Base-by-base conservation (phyloP, 768 basidiomycete genomes). In the Pleurotus platypus region DNA sequence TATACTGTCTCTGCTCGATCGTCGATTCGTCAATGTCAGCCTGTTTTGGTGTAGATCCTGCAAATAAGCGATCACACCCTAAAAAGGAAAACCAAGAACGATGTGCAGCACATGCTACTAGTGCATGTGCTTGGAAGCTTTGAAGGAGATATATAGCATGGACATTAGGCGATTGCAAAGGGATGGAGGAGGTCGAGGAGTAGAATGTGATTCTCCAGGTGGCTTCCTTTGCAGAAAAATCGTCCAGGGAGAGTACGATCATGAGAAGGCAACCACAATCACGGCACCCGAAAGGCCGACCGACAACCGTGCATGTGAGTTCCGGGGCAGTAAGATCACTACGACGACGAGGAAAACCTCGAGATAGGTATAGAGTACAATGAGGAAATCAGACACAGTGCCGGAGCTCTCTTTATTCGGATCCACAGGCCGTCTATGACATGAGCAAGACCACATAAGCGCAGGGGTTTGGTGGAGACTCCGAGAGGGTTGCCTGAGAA, bases 101-200 rank as follows among this genome's bases (percentile, higher is more conserved):
- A 37, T 42, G 12, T 15, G 37, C 37, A 37, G 51, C 38, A 38
- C 30, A 35, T 35, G 26, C 39, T 40, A 20, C 12, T 9, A 37
- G 13, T 54, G 37, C 51, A 54, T 42, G 51, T 26, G 51, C 16
- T 54, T 26, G 5, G n/a, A 38, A 35, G 12, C 7, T 30, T 50
- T 8, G 27, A 53, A 54, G 51, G 51, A 54, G 51, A 40, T 54
- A 54, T 22, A 37, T 39, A 54, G 51, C 38, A 20, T 35, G 35
- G n/a, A 15, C 27, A 35, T 16, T 15, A 26, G 49, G 11, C 20
- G 15, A n/a, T 26, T 26, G 30, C 5, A 16, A 26, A 11, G 15
- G 27, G 15, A n/a, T 16, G 30, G 16, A 27, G 30, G 6, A 12
- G 5, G 37, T n/a, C 24, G 30, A 35, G 49, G 15, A 13, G 3